A percentile compares a stretch with the other conserved stretches of the same genome.
Conservation (phyloP, 2,329 filamentous ascomycete genomes). For the Shiraia bambusicola region DNA sequence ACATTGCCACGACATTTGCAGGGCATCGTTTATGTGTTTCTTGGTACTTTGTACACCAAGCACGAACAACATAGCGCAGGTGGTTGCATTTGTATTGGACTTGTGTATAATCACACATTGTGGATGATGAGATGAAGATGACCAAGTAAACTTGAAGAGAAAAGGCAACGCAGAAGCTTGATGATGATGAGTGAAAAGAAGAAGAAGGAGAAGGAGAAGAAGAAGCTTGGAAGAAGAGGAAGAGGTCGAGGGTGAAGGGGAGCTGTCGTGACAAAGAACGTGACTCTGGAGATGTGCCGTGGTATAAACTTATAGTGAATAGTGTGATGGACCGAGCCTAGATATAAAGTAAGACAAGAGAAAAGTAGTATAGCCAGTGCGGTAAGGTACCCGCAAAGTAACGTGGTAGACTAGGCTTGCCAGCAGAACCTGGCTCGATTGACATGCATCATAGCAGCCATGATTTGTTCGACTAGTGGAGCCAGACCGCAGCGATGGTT, state of each 20-base stretch:
- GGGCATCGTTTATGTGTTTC: constrained; percentile 58
- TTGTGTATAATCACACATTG: constrained; percentile 62
- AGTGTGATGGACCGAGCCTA: constrained; percentile 20
- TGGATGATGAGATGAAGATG: constrained; percentile 7
- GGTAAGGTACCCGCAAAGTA: constrained; percentile 26
- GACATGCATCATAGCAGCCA: constrained; percentile 23
- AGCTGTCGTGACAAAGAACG: constrained; percentile 3
- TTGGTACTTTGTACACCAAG: constrained; percentile 58
- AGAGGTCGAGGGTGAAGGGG: constrained; percentile 4
- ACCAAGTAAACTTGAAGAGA: constrained; percentile 5
- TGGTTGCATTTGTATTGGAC: constrained; percentile 60
- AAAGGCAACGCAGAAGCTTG: constrained; percentile 2
- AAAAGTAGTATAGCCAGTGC: constrained; percentile 13
- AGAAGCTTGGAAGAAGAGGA: too few relatives aligned
- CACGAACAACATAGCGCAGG: constrained; percentile 56
- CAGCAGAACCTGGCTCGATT: constrained; percentile 14
- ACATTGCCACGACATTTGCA: constrained; percentile 57
- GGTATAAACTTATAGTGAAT: constrained; percentile 18
- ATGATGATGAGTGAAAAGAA: background rate
- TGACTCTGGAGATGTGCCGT: constrained; percentile 8
- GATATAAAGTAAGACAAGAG: constrained; percentile 13
- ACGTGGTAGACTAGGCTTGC: constrained; percentile 18
- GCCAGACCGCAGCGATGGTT: constrained; percentile 22
- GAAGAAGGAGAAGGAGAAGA: too few relatives aligned
- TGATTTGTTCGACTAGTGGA: constrained; percentile 18